phyloP scores from a whole-genome alignment of 2,329 filamentous ascomycete species.

The Calonectria hawksworthii region DNA sequence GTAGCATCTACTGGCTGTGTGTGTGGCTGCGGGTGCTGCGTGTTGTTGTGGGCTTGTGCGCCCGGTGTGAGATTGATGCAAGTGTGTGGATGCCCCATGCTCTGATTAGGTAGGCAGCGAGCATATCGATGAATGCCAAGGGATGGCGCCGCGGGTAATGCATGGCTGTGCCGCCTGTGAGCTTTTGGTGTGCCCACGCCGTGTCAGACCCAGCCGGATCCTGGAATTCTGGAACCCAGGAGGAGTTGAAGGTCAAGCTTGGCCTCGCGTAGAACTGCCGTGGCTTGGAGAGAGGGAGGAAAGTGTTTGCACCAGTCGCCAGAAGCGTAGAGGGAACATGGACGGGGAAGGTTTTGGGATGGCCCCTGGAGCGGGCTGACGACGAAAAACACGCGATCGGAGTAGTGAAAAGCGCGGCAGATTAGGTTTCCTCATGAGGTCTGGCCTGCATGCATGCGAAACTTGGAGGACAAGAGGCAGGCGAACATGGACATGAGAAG shows the following conservation, averaged over 20 bases:
- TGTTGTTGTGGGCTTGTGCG: conserved; percentile 19
- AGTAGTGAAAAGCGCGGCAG: conserved; percentile 39
- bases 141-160: conserved; percentile 16
- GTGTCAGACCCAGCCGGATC: conserved; percentile 11
- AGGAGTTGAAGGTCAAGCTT: conserved; percentile 6
- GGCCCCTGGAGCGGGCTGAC: conserved; percentile 41
- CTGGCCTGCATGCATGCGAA: conserved; percentile 42
- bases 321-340: conserved; percentile 28
- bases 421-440: conserved; percentile 46
- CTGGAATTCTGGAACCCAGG: conserved; percentile 6
- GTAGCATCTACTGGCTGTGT: conserved; percentile 19
- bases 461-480: conserved; percentile 42
- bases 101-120: conserved; percentile 25
- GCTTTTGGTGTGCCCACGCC: conserved; percentile 16
- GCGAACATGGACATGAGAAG: conserved; percentile 30
- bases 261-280: conserved; percentile 20
- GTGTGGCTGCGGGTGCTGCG: conserved; percentile 22
- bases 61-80: conserved; percentile 22
- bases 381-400: conserved; percentile 47
- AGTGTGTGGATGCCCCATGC: conserved; percentile 21
- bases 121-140: conserved; percentile 26
- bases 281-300: conserved; percentile 1
- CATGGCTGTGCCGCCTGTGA: conserved; percentile 6
- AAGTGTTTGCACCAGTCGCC: conserved; percentile 28
- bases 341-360: conserved; percentile 31